These are phyloP conservation scores for Nymphaea thermarum DNA, from an alignment of 164 flowering plant genomes.

Conservation along the genomic window DNA sequence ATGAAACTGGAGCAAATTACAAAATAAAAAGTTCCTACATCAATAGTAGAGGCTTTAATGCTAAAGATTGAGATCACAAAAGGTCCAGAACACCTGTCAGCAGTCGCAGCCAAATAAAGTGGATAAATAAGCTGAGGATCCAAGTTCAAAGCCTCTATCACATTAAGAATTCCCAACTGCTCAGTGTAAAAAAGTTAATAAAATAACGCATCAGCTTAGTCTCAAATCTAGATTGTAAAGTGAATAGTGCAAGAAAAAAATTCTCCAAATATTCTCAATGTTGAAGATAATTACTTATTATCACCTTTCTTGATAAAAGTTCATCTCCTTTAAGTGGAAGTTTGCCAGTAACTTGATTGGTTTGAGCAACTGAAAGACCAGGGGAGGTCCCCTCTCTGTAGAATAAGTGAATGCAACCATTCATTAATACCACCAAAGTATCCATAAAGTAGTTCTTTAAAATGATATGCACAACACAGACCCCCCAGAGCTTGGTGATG, in stretches of 20 bases:
- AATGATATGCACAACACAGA: conserved; percentile 13
- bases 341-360: conserved; percentile 70
- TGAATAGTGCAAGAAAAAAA: too few relatives aligned
- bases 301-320: conserved; percentile 67
- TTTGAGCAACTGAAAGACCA: conserved; percentile 71
- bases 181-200: neutral
- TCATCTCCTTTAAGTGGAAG: conserved; percentile 33
- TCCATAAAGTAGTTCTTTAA: too few relatives aligned
- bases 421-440: too few relatives aligned
- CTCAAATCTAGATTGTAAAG: too few relatives aligned
- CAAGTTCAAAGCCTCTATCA: conserved; percentile 65
- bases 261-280: too few relatives aligned
- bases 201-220: too few relatives aligned
- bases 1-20: neutral
- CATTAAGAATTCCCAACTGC: conserved; percentile 81
- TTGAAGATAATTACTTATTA: neutral
- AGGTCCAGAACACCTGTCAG: conserved; percentile 43
- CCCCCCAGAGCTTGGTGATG: conserved; percentile 42
- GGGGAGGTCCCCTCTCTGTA: conserved; percentile 53
- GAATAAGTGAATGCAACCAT: conserved; percentile 2
- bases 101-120: conserved; percentile 61
- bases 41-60: neutral
- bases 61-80: too few relatives aligned
- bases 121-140: conserved; percentile 61
- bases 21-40: neutral